Evolutionary conservation across 1,284 basidiomycete genomes (phyloP).

Genomic region (Ustilago curta): DNA sequence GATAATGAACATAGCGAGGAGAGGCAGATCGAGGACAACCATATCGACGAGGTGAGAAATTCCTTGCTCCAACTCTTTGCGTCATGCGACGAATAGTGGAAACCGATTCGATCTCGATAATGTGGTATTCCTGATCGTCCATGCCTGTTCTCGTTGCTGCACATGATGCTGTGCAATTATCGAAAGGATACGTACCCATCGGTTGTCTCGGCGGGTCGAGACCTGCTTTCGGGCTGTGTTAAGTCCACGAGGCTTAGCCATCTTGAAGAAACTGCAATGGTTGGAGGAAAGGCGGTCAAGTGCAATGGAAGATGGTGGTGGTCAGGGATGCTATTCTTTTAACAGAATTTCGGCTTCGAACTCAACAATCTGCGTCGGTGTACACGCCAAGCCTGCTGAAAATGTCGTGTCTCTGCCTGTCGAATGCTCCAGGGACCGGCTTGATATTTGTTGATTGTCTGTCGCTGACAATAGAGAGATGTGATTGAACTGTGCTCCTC

Average conservation of each 20-base stretch:
- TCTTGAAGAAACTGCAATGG: slow-evolving; percentile 54
- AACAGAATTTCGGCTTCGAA: not conserved
- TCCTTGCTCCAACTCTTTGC: not conserved
- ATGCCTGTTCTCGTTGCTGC: slow-evolving; percentile 6
- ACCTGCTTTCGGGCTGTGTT: slow-evolving; percentile 99
- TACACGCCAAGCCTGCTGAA: slow-evolving; percentile 10
- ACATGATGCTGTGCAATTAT: not conserved
- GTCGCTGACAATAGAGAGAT: not conserved
- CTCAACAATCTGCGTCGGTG: slow-evolving; percentile 13
- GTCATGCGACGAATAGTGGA: not conserved
- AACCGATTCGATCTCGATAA: not conserved
- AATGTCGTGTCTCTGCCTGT: not conserved
- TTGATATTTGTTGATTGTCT: not conserved
- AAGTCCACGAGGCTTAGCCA: slow-evolving; percentile 90
- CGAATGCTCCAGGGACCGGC: too few species aligned
- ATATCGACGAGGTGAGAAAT: not conserved
- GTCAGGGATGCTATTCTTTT: slow-evolving; percentile 12
- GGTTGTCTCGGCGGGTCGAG: slow-evolving; percentile 92
- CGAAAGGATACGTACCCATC: slow-evolving; percentile 75
- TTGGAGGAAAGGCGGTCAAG: slow-evolving; percentile 1
- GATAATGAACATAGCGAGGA: not conserved
- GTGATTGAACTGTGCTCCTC: too few species aligned
- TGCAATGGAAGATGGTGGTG: slow-evolving; percentile 15
- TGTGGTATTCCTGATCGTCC: not conserved
- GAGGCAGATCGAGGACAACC: not conserved